Conservation (phyloP, 768 basidiomycete genomes). For the Dentipellis fragilis region DNA sequence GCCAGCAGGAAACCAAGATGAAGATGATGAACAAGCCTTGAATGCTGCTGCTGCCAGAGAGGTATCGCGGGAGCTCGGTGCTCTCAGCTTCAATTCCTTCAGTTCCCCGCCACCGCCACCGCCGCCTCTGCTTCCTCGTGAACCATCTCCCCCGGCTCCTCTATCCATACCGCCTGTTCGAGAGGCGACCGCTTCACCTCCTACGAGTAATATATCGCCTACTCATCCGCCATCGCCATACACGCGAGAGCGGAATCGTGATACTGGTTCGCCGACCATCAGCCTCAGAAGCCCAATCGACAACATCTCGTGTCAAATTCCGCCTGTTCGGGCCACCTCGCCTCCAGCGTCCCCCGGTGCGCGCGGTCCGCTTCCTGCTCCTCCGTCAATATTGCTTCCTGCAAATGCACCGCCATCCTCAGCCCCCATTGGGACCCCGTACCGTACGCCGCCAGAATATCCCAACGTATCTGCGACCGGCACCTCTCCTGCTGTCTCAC, state of each 20-base stretch:
- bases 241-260: slow-evolving; percentile 3
- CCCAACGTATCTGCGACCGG: slow-evolving; percentile 17
- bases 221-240: slow-evolving; percentile 18
- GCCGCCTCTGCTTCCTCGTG: slow-evolving; percentile 15
- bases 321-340: neutral
- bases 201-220: slow-evolving; percentile 14
- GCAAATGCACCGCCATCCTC: slow-evolving; percentile 6
- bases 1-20: slow-evolving; percentile 7
- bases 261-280: slow-evolving; percentile 3
- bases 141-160: slow-evolving; percentile 24
- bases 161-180: slow-evolving; percentile 24
- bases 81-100: slow-evolving; percentile 36
- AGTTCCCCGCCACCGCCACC: slow-evolving; percentile 22
- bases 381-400: slow-evolving; percentile 4
- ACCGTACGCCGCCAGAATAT: slow-evolving; percentile 39
- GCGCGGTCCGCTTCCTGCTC: slow-evolving; percentile 2
- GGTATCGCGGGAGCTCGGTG: slow-evolving; percentile 54
- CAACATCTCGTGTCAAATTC: neutral
- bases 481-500: slow-evolving; percentile 11
- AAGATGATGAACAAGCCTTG: slow-evolving; percentile 40
- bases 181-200: slow-evolving; percentile 4
- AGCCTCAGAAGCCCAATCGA: neutral
- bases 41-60: slow-evolving; percentile 63
- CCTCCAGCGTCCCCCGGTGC: slow-evolving; percentile 3
- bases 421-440: slow-evolving; percentile 20